Conservation (phyloP, 192 early-diverging fungal species). For the Lunasporangiospora selenospora region DNA sequence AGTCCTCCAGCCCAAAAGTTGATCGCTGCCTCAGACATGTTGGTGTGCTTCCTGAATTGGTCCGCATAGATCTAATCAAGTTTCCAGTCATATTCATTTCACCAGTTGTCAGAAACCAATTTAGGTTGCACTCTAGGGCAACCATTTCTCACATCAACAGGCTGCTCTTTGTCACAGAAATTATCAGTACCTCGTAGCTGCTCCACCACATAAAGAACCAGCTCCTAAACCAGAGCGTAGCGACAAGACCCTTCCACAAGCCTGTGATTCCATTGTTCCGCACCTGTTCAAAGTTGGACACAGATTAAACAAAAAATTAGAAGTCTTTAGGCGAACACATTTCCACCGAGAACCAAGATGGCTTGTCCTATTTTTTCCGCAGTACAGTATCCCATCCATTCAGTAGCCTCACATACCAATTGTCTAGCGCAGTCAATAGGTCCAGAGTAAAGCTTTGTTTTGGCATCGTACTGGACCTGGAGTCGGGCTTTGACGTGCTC, state of each 20-base stretch:
- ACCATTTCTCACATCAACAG: not conserved
- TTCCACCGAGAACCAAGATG: not conserved
- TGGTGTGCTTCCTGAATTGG: constrained; percentile 52
- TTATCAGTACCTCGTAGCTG: constrained; percentile 56
- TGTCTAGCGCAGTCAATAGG: constrained; percentile 86
- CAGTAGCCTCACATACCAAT: constrained; percentile 50
- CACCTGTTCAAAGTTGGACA: constrained; percentile 48
- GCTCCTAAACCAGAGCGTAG: constrained; percentile 85
- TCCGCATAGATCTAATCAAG: constrained; percentile 58
- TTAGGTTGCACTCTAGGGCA: constrained; percentile 2
- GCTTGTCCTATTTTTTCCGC: no score
- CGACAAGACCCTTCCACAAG: constrained; percentile 83
- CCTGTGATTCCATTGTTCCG: constrained; percentile 80
- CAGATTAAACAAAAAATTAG: not conserved
- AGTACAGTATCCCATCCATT: not conserved
- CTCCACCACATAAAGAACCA: constrained; percentile 78
- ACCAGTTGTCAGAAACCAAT: not conserved
- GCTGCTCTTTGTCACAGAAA: no score
- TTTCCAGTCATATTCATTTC: not conserved
- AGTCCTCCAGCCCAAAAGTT: constrained; percentile 84
- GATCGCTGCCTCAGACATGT: constrained; percentile 66
- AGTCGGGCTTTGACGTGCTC: constrained; percentile 76
- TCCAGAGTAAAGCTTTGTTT: constrained; percentile 77
- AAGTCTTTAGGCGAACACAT: not conserved
- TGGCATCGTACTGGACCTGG: constrained; percentile 78